Conservation (phyloP, 2,329 filamentous ascomycete species). For the Cercospora sojina region DNA sequence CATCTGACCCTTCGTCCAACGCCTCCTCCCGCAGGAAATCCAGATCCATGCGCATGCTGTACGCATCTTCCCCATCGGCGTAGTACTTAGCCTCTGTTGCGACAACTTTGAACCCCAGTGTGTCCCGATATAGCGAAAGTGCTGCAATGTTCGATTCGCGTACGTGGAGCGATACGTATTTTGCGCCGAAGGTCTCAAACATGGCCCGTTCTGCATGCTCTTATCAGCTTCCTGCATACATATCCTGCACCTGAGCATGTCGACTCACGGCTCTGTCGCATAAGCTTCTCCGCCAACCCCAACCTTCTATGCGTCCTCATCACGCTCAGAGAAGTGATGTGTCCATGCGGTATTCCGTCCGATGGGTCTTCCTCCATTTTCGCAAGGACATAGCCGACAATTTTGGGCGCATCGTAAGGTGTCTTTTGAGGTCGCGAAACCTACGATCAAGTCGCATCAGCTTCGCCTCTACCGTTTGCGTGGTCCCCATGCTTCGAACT, state of each 20-base stretch:
- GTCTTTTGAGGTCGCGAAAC: slow-evolving; percentile 74
- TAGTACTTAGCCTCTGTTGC: slow-evolving; percentile 91
- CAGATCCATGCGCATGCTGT: slow-evolving; percentile 87
- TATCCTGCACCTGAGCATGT: not conserved
- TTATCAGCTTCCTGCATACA: slow-evolving; percentile 6
- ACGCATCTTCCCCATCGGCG: slow-evolving; percentile 95
- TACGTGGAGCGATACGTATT: slow-evolving; percentile 94
- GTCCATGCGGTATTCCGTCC: slow-evolving; percentile 88
- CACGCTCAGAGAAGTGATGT: slow-evolving; percentile 92
- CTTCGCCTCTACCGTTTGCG: not conserved
- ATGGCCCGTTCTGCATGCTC: slow-evolving; percentile 74
- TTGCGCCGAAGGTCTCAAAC: slow-evolving; percentile 88
- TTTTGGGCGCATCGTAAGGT: slow-evolving; percentile 88
- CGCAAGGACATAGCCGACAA: slow-evolving; percentile 97
- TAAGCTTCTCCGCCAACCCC: slow-evolving; percentile 94
- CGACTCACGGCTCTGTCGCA: slow-evolving; percentile 86
- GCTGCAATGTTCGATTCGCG: slow-evolving; percentile 91
- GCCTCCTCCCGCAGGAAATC: slow-evolving; percentile 57
- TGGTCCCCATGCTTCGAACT: not conserved
- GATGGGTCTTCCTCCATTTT: slow-evolving; percentile 99
- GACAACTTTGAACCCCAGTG: slow-evolving; percentile 82
- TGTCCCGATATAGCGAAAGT: slow-evolving; percentile 87
- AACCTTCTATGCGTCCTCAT: slow-evolving; percentile 93
- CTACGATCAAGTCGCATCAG: slow-evolving; percentile 31
- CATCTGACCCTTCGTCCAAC: slow-evolving; percentile 46